phyloP scores from a whole-genome alignment of 495 filamentous ascomycete species.

The Collariella sp. region DNA sequence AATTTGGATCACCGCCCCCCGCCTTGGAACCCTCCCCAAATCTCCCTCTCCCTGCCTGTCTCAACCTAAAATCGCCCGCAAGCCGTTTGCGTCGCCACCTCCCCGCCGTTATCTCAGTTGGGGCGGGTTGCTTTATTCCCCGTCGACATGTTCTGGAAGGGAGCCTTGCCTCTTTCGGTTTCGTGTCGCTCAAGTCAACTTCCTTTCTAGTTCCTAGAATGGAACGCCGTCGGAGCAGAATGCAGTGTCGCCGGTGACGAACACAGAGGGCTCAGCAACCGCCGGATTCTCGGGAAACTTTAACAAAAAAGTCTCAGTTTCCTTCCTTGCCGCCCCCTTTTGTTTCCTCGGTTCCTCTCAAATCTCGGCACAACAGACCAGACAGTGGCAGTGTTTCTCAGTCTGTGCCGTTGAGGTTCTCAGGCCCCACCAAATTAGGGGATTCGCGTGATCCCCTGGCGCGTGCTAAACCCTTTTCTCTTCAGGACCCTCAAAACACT shows the following conservation, averaged over 20 bases:
- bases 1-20: slow-evolving; percentile 6
- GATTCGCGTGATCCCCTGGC: no score
- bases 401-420: no score
- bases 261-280: background rate
- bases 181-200: background rate
- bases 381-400: no score
- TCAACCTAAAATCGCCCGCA: background rate
- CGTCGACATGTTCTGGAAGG: background rate
- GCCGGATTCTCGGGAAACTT: background rate
- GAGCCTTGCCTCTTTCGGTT: background rate
- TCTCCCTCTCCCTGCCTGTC: background rate
- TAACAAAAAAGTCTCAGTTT: background rate
- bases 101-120: background rate
- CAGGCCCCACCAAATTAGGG: no score
- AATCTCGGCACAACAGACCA: no score
- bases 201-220: background rate
- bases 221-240: background rate
- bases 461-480: no score
- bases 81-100: background rate
- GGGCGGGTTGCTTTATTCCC: background rate
- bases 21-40: background rate
- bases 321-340: background rate
- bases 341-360: no score
- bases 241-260: background rate
- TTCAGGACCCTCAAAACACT: no score